Evolutionary conservation across 2,329 filamentous ascomycete genomes (phyloP).

Genomic region (Drechslera avenae): DNA sequence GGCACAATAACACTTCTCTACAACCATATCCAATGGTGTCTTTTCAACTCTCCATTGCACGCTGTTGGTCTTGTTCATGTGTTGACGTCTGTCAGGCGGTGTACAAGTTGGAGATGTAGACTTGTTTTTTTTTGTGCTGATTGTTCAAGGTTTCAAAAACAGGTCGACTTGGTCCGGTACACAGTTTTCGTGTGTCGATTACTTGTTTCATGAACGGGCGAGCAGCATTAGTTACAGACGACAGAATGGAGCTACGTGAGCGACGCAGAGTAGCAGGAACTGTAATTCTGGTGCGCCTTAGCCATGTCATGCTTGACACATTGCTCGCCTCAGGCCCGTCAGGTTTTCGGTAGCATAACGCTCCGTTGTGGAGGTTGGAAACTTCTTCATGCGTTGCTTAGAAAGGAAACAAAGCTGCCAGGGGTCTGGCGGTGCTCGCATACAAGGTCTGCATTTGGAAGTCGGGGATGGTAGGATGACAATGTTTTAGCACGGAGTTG

Average conservation of each 20-base stretch:
- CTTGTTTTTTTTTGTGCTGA: too few species aligned
- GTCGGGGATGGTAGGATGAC: not conserved
- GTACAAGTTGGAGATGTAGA: too few species aligned
- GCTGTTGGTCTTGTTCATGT: not conserved
- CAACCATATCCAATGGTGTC: slow-evolving; percentile 2
- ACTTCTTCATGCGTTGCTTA: slow-evolving; percentile 7
- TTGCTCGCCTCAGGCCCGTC: slow-evolving; percentile 8
- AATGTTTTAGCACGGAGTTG: slow-evolving; percentile 1
- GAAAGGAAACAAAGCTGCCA: slow-evolving; percentile 3
- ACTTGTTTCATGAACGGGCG: too few species aligned
- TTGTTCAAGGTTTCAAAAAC: too few species aligned
- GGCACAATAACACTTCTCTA: slow-evolving; percentile 15
- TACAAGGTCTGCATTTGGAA: slow-evolving; percentile 9
- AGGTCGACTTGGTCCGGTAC: too few species aligned
- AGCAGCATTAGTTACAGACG: not conserved
- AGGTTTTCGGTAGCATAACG: slow-evolving; percentile 6
- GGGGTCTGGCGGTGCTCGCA: not conserved
- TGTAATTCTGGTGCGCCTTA: slow-evolving; percentile 4
- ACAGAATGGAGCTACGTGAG: not conserved
- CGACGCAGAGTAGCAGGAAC: slow-evolving; percentile 4
- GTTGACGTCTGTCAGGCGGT: not conserved
- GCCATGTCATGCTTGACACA: slow-evolving; percentile 9
- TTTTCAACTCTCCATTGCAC: not conserved
- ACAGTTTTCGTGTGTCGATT: too few species aligned
- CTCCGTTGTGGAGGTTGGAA: not conserved